Evolutionary conservation across 768 basidiomycete genomes (phyloP), one percentile per base, ranked within the genome.

Genomic region (Phylloporus arenicola): DNA sequence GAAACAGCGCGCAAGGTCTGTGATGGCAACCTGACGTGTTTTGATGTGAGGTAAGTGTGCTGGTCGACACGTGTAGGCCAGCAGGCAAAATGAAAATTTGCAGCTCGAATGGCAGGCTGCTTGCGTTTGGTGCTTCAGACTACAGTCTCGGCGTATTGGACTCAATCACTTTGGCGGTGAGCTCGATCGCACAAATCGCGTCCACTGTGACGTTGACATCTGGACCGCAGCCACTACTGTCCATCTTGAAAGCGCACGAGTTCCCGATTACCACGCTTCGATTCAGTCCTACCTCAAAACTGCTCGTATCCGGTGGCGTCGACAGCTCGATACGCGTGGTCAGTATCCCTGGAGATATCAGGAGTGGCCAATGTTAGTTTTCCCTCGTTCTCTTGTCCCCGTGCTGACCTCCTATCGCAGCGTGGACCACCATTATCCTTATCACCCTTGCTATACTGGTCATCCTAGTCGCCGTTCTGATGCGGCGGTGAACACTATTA

Each of bases 171-270:
- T 69, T 98, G 20, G 75, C 79, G 48, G 96, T 97, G 65, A 61
- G 84, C 25, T 34, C 47, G 20, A 53, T 44, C 24, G 12, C 22
- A 11, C 19, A 2, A 20, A 22, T 31, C 16, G 24, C 19, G 22
- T 45, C 14, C 24, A 20, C 12, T 14, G 22, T 43, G 40, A 38
- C n/a, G 37, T 40, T 53, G 16, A 62, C 22, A 8, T 3, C 12
- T 13, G 4, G 34, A 37, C 38, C 27, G 27, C 9, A 98, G 94
- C 94, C 93, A 1, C 65, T 92, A 12, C 69, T 91, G 27, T 84
- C 84, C 17, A 96, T 99, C 54, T 73, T 97, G 51, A 90, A 89
- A 68, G 89, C 96, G 0, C 95, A 98, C 67, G 92, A 94, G 52
- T 92, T 98, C 67, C 89, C 96, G 4, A 82, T 90, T 6, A 98